Evolutionary conservation across 2,329 filamentous ascomycete species (phyloP).

Genomic region (Lasiodiplodia theobromae): DNA sequence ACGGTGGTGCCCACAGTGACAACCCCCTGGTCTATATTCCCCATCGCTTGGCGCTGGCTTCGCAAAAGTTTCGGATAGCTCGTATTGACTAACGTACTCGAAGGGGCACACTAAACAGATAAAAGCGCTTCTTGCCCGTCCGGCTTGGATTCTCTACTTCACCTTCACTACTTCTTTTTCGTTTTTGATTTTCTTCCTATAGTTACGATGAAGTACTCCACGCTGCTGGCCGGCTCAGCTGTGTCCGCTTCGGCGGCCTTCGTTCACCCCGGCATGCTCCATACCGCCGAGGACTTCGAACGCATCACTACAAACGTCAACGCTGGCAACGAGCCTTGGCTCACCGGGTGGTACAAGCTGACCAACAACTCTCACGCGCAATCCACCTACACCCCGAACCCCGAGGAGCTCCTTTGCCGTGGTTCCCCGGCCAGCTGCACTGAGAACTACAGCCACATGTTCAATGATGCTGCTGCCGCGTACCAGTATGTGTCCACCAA

Average conservation of each 20-base stretch:
- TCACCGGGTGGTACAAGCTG: slow-evolving; percentile 45
- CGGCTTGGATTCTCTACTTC: not conserved
- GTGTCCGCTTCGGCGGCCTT: slow-evolving; percentile 32
- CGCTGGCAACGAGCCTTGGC: slow-evolving; percentile 45
- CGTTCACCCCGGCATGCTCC: slow-evolving; percentile 46
- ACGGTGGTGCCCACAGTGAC: not conserved
- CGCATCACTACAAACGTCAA: slow-evolving; percentile 50
- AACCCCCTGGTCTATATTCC: not conserved
- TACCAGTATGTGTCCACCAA: slow-evolving; percentile 36
- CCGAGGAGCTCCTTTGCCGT: slow-evolving; percentile 46
- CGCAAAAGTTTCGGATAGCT: slow-evolving; percentile 1
- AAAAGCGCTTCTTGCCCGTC: slow-evolving; percentile 6
- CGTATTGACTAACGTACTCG: not conserved
- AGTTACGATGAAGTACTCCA: slow-evolving; percentile 2
- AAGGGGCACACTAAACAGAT: not conserved
- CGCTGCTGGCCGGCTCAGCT: slow-evolving; percentile 17
- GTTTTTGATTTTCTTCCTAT: not conserved
- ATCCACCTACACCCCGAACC: slow-evolving; percentile 39
- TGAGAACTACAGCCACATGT: slow-evolving; percentile 44
- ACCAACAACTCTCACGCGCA: slow-evolving; percentile 39
- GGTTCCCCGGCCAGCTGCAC: slow-evolving; percentile 39
- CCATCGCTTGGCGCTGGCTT: not conserved
- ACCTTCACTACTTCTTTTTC: not conserved
- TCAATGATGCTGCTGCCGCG: slow-evolving; percentile 46
- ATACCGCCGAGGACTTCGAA: slow-evolving; percentile 48